Evolutionary conservation across 345 rosid genomes (phyloP).

Genomic region (Carallia pectinifolia): DNA sequence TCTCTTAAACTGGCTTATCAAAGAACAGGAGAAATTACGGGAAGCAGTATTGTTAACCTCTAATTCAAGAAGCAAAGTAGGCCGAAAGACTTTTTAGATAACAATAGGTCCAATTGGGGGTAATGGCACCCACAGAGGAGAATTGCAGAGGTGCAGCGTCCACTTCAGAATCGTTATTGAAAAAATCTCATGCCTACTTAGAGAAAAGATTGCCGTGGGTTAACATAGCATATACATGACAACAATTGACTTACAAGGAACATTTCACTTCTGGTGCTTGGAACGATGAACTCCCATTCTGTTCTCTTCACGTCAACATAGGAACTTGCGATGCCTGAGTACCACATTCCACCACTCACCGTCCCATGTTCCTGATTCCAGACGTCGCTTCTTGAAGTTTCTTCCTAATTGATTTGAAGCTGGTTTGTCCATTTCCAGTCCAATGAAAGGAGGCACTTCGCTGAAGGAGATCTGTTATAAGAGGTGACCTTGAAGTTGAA

Average conservation of each 20-base stretch:
- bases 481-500: slow-evolving; percentile 39
- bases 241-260: not conserved
- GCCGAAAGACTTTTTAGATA: too few relatives aligned
- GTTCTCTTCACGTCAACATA: not conserved
- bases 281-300: not conserved
- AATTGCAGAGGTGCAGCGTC: too few relatives aligned
- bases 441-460: slow-evolving; percentile 66
- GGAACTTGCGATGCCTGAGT: slow-evolving; percentile 1
- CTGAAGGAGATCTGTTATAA: slow-evolving; percentile 61
- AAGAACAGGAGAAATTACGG: too few relatives aligned
- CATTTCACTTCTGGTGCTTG: not conserved
- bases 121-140: too few relatives aligned
- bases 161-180: too few relatives aligned
- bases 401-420: slow-evolving; percentile 68
- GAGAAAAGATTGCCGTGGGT: too few relatives aligned
- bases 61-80: too few relatives aligned
- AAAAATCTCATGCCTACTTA: too few relatives aligned
- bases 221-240: not conserved
- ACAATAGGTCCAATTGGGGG: too few relatives aligned
- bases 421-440: slow-evolving; percentile 53
- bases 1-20: too few relatives aligned
- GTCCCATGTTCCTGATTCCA: slow-evolving; percentile 59
- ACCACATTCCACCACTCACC: slow-evolving; percentile 35
- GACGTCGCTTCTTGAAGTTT: slow-evolving; percentile 79
- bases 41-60: too few relatives aligned